Percentiles rank a stretch among this genome's conserved stretches.
Conservation (phyloP, 202 grass and related monocot species). For the Carex sylvatica region DNA sequence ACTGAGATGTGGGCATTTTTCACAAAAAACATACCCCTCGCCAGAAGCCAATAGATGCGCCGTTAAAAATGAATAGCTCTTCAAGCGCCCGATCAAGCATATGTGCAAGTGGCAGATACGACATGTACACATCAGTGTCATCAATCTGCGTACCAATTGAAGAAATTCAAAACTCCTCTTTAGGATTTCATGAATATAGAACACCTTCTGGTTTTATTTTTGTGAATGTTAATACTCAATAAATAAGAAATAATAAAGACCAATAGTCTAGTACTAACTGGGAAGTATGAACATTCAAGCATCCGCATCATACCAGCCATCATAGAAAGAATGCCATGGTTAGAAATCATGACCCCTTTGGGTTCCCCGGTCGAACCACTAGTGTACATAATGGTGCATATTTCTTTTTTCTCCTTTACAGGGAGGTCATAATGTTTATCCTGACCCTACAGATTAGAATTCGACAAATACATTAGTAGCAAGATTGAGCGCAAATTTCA, state of each 20-base stretch:
- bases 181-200: slow-evolving; percentile 12
- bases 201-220: neutral
- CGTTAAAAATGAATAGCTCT: slow-evolving; percentile 77
- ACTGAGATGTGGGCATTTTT: neutral
- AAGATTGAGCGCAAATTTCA: too few relatives aligned
- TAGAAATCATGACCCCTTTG: slow-evolving; percentile 82
- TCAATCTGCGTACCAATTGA: slow-evolving; percentile 38
- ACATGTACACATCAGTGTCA: slow-evolving; percentile 63
- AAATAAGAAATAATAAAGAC: neutral
- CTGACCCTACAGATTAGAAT: slow-evolving; percentile 40
- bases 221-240: neutral
- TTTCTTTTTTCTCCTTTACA: slow-evolving; percentile 62
- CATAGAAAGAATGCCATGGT: slow-evolving; percentile 70
- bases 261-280: slow-evolving; percentile 29
- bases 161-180: neutral
- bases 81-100: slow-evolving; percentile 82
- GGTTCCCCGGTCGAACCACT: slow-evolving; percentile 92
- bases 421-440: slow-evolving; percentile 68
- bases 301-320: slow-evolving; percentile 56
- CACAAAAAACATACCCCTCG: slow-evolving; percentile 43
- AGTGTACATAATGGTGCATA: slow-evolving; percentile 91
- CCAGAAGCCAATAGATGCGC: slow-evolving; percentile 91
- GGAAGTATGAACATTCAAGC: slow-evolving; percentile 42
- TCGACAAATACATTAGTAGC: neutral
- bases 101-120: slow-evolving; percentile 87